These are phyloP conservation scores for Rubia tinctorum DNA, from an alignment of 305 asterid species.

Conservation along the genomic window DNA sequence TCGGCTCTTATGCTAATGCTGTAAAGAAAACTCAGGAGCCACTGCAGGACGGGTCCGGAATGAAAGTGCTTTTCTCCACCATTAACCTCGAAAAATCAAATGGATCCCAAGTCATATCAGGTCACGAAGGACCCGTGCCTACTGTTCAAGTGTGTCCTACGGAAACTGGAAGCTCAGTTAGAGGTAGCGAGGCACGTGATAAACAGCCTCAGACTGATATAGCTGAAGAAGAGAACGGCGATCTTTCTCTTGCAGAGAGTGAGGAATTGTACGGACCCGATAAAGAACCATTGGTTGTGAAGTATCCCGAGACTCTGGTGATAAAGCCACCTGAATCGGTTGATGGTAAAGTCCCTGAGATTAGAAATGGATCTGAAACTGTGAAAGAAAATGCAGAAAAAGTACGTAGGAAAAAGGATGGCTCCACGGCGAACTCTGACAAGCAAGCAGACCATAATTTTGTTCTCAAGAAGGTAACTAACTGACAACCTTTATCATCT, in stretches of 20 bases:
- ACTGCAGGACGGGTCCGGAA: constrained; percentile 55
- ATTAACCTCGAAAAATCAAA: constrained; percentile 39
- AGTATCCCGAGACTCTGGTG: constrained; percentile 48
- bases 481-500: not conserved
- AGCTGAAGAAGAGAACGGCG: constrained; percentile 40
- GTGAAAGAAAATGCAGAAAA: constrained; percentile 32
- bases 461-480: constrained; percentile 67
- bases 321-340: constrained; percentile 27
- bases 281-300: constrained; percentile 56
- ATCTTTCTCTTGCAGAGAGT: constrained; percentile 67
- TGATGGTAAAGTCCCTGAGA: constrained; percentile 22
- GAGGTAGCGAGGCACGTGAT: constrained; percentile 24
- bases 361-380: constrained; percentile 30
- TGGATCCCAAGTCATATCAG: constrained; percentile 27
- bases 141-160: constrained; percentile 30
- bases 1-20: constrained; percentile 59
- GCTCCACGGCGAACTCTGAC: constrained; percentile 31
- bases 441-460: constrained; percentile 41
- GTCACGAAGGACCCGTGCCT: constrained; percentile 27
- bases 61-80: constrained; percentile 74
- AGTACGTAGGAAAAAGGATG: constrained; percentile 34
- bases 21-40: constrained; percentile 36
- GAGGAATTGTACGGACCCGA: constrained; percentile 97
- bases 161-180: constrained; percentile 30
- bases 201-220: constrained; percentile 32